A percentile compares a stretch with the other conserved stretches of the same genome.
Conservation (phyloP, 805 yeast species). For the Lipomyces spencermartinsiae region DNA sequence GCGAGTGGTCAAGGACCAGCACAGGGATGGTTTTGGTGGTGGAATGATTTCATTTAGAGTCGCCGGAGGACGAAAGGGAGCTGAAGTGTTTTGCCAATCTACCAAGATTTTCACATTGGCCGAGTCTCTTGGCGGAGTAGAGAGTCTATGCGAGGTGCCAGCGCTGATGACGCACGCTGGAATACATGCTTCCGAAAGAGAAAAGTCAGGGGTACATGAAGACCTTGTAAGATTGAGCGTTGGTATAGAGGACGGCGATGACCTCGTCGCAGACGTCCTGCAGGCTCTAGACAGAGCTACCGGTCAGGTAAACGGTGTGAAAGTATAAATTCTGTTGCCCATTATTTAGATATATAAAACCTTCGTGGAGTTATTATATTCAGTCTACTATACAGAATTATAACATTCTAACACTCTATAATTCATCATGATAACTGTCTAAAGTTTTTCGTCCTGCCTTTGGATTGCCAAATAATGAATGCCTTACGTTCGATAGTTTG, state of each 20-base stretch:
- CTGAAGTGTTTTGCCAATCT: slow-evolving; percentile 71
- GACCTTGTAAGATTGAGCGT: slow-evolving; percentile 82
- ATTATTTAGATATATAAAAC: neutral
- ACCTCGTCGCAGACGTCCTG: slow-evolving; percentile 71
- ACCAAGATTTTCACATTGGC: slow-evolving; percentile 84
- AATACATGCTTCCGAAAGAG: slow-evolving; percentile 78
- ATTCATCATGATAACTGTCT: slow-evolving; percentile 49
- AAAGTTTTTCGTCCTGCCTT: slow-evolving; percentile 66
- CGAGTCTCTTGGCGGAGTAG: slow-evolving; percentile 90
- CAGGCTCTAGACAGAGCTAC: slow-evolving; percentile 64
- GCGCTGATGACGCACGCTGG: slow-evolving; percentile 94
- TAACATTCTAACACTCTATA: slow-evolving; percentile 5
- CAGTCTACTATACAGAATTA: neutral
- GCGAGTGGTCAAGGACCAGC: slow-evolving; percentile 71
- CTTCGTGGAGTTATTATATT: neutral
- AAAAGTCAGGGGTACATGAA: slow-evolving; percentile 75
- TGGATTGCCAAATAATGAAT: slow-evolving; percentile 78
- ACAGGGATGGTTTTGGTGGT: slow-evolving; percentile 85
- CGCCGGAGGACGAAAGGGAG: slow-evolving; percentile 79
- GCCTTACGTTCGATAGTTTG: slow-evolving; percentile 58
- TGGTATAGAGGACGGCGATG: slow-evolving; percentile 85
- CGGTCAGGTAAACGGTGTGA: neutral
- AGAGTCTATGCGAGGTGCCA: slow-evolving; percentile 84
- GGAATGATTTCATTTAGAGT: slow-evolving; percentile 91
- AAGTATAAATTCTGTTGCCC: neutral